Percentiles rank a stretch among this genome's conserved stretches.
phyloP scores from a whole-genome alignment of 177 flowering plant genomes.

The Vitis hybrid region DNA sequence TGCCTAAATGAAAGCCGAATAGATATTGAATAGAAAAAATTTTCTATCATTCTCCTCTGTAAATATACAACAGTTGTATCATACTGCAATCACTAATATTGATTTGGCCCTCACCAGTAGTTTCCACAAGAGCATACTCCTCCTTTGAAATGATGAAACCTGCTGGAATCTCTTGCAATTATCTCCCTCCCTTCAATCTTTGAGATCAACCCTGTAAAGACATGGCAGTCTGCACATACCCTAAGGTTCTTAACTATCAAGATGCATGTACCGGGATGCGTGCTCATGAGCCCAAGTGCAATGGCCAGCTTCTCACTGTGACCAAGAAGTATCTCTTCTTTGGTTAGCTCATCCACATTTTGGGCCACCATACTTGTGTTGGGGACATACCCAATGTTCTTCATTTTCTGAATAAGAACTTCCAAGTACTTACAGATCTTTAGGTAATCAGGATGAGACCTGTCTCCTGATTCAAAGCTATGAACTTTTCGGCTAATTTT shows the following conservation, averaged over 20 bases:
- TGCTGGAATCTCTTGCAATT: slow-evolving; percentile 38
- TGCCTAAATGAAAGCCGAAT: no score
- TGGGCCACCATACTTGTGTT: slow-evolving; percentile 39
- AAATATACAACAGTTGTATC: neutral
- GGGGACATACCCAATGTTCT: slow-evolving; percentile 30
- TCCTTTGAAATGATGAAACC: slow-evolving; percentile 40
- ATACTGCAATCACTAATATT: neutral
- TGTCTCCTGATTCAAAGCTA: slow-evolving; percentile 46
- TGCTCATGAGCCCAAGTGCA: slow-evolving; percentile 37
- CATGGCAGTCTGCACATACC: slow-evolving; percentile 41
- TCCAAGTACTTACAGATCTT: slow-evolving; percentile 26
- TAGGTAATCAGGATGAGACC: slow-evolving; percentile 31
- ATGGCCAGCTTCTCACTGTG: slow-evolving; percentile 46
- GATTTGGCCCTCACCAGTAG: slow-evolving; percentile 27
- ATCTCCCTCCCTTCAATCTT: slow-evolving; percentile 35
- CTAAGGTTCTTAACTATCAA: slow-evolving; percentile 41
- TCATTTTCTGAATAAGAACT: slow-evolving; percentile 27
- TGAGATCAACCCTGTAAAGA: slow-evolving; percentile 23
- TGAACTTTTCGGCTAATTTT: slow-evolving; percentile 40
- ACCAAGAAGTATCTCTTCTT: slow-evolving; percentile 35
- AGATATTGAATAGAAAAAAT: no score
- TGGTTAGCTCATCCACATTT: slow-evolving; percentile 30
- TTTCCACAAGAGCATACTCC: slow-evolving; percentile 41
- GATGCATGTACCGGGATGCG: slow-evolving; percentile 21
- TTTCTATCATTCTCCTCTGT: no score